Evolutionary conservation across 768 basidiomycete species (phyloP).

Genomic region (Hericium coralloides): DNA sequence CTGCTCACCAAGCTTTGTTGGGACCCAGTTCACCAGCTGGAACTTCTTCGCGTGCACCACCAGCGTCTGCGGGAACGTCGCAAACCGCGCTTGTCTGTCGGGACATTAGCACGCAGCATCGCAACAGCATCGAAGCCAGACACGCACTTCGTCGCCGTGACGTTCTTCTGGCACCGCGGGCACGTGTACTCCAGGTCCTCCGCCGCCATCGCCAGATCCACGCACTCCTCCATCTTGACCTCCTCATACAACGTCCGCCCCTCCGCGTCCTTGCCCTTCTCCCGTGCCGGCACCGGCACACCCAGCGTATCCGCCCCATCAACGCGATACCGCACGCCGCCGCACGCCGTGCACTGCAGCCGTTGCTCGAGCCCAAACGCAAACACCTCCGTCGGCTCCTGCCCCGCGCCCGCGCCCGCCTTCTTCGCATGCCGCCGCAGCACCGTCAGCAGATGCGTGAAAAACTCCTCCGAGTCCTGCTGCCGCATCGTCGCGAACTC

Average conservation of each 20-base stretch:
- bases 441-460: slow-evolving; percentile 68
- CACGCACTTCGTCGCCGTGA: slow-evolving; percentile 64
- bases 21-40: slow-evolving; percentile 94
- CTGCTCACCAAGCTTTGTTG: slow-evolving; percentile 76
- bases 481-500: slow-evolving; percentile 97
- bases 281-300: slow-evolving; percentile 65
- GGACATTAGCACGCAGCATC: neutral
- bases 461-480: slow-evolving; percentile 95
- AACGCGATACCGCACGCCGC: slow-evolving; percentile 71
- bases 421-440: slow-evolving; percentile 60
- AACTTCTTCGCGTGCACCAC: slow-evolving; percentile 91
- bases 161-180: slow-evolving; percentile 59
- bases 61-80: slow-evolving; percentile 82
- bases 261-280: slow-evolving; percentile 44
- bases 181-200: slow-evolving; percentile 80
- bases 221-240: slow-evolving; percentile 50
- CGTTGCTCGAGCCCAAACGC: slow-evolving; percentile 81
- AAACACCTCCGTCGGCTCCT: slow-evolving; percentile 71
- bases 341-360: slow-evolving; percentile 73
- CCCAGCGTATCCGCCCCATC: slow-evolving; percentile 75
- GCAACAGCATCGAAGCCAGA: neutral
- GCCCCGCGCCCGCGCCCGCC: slow-evolving; percentile 27
- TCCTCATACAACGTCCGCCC: slow-evolving; percentile 56
- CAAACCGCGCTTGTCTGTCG: slow-evolving; percentile 61
- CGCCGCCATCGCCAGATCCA: slow-evolving; percentile 45